Evolutionary conservation across 2,329 filamentous ascomycete species (phyloP), one percentile per base, ranked within the genome.

Genomic region (Fusarium solani-melongenae): DNA sequence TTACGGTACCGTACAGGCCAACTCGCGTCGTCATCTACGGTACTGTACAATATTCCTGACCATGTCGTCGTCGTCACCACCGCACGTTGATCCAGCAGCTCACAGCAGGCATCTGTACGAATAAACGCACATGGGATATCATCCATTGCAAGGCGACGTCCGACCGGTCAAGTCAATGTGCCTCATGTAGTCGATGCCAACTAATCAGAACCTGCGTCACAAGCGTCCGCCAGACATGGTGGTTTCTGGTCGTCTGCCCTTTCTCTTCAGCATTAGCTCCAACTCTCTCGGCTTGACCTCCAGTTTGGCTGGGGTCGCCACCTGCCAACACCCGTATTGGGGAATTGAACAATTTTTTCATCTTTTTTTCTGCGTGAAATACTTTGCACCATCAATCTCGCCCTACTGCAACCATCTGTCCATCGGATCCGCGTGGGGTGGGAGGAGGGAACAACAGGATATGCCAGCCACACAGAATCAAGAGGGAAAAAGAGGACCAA

Each of bases 131-230:
- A 51, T 51, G 46, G 27, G 46, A 51, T 51, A 51, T 51, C 27
- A 31, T 24, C 22, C 22, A 46, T n/a, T 51, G 46, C 46, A 51
- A 51, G 46, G 27, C 46, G 46, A 51, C 46, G 46, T 31, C 46
- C 17, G 46, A 31, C 27, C 46, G 46, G 46, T 24, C 41, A 49
- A 29, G 22, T 51, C 27, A 51, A 51, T 51, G 27, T 53, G 27
- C 46, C 46, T 39, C 55, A 20, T 60, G 70, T 55, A 34, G 66
- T 61, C 31, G 56, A 64, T 34, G 29, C 44, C 66, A 38, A 38
- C 55, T 41, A 62, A 63, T 44, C 51, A 68, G 67, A 67, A 69
- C 51, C 62, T 74, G 71, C 71, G 59, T 74, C 68, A 74, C 68
- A 74, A 74, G 68, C 58, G 61, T 51, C 31, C 27, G 22, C 36